Conservation (phyloP, 2,329 filamentous ascomycete genomes). For the Venturia asperata region DNA sequence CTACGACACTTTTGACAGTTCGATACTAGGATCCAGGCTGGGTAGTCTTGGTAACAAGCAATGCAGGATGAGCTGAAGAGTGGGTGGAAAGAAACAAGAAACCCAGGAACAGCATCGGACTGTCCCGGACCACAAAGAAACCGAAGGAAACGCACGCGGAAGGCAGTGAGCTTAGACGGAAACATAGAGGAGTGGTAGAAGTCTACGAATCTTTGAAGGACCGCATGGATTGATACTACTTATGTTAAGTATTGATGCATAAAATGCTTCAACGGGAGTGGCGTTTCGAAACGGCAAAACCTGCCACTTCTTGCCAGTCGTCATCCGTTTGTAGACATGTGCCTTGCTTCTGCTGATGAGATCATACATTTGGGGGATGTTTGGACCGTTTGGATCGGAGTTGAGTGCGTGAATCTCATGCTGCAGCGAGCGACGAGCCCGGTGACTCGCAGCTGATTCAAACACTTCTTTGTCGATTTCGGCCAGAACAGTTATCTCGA, state of each 20-base stretch:
- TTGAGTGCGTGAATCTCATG: background rate
- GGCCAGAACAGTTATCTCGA: background rate
- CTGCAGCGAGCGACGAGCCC: background rate
- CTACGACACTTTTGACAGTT: background rate
- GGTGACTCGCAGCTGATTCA: background rate
- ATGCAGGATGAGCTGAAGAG: conserved; percentile 2
- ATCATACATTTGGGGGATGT: background rate
- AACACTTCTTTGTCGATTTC: background rate
- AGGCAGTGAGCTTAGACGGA: background rate
- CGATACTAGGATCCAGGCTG: background rate
- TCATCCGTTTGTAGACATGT: background rate
- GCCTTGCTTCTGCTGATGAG: background rate
- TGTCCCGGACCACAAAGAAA: background rate
- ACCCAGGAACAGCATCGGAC: background rate
- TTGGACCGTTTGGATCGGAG: background rate
- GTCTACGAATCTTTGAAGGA: background rate
- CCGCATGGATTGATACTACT: conserved; percentile 4
- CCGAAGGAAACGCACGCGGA: background rate
- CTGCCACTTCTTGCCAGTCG: background rate
- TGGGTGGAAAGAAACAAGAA: background rate
- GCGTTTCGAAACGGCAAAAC: conserved; percentile 10
- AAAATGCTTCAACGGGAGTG: background rate
- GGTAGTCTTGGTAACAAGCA: conserved; percentile 4
- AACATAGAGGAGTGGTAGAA: background rate
- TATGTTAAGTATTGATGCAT: conserved; percentile 6